These are phyloP conservation scores for Plasmopara muralis DNA, from an alignment of 352 stramenopile species.

Conservation along the genomic window DNA sequence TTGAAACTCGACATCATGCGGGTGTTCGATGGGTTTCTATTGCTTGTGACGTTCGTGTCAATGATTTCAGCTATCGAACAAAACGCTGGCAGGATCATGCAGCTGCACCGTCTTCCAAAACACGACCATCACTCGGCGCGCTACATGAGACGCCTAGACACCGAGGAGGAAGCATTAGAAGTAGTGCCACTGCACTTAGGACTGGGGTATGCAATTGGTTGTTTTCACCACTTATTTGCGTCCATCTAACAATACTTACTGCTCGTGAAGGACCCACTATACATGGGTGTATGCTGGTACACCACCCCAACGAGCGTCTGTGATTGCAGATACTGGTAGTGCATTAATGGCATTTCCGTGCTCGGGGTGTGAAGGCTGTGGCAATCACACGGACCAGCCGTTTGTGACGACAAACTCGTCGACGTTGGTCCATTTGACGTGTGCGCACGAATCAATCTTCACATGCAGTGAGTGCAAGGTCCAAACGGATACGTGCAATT, in stretches of 20 bases:
- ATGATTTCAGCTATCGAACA: constrained; percentile 4
- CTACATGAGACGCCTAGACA: constrained; percentile 39
- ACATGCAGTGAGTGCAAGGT: constrained; percentile 43
- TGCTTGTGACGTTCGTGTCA: constrained; percentile 9
- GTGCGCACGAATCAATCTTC: constrained; percentile 41
- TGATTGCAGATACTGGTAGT: constrained; percentile 81
- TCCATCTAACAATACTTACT: neutral
- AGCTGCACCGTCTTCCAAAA: constrained; percentile 37
- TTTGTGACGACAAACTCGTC: constrained; percentile 59
- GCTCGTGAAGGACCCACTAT: constrained; percentile 59
- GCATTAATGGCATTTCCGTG: constrained; percentile 76
- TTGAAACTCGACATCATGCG: constrained; percentile 11
- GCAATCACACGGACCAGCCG: constrained; percentile 63
- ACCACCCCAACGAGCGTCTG: constrained; percentile 68
- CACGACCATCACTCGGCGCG: constrained; percentile 29
- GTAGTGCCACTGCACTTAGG: constrained; percentile 58
- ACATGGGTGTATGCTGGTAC: constrained; percentile 78
- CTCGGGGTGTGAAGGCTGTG: constrained; percentile 63
- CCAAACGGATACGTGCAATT: constrained; percentile 44
- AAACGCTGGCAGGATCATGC: constrained; percentile 24
- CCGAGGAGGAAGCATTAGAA: constrained; percentile 36
- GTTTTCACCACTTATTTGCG: neutral
- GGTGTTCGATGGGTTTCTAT: constrained; percentile 12
- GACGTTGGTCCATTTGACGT: constrained; percentile 67
- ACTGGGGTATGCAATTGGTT: constrained; percentile 34